phyloP scores from a whole-genome alignment of 257 asterid species.

The Verbascum thapsus region DNA sequence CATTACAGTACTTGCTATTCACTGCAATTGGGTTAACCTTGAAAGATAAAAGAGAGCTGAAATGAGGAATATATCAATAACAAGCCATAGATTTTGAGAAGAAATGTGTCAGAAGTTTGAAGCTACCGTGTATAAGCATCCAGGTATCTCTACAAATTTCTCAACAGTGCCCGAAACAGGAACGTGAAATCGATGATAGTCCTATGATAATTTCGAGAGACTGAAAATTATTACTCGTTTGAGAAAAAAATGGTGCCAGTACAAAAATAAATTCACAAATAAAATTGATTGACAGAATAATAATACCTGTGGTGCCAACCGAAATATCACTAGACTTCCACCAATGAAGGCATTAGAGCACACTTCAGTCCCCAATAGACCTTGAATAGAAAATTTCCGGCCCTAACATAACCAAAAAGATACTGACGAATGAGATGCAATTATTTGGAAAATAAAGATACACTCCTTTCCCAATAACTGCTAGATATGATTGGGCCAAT shows the following conservation, averaged over 20 bases:
- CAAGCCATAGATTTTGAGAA: constrained; percentile 27
- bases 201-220: constrained; percentile 52
- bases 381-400: constrained; percentile 81
- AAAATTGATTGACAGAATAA: constrained; percentile 9
- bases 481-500: background rate
- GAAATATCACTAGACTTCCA: constrained; percentile 90
- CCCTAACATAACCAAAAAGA: constrained; percentile 54
- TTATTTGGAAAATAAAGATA: constrained; percentile 7
- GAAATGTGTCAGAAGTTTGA: constrained; percentile 19
- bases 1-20: constrained; percentile 98
- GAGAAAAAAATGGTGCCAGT: constrained; percentile 23
- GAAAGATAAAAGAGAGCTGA: constrained; percentile 34
- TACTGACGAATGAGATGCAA: constrained; percentile 20
- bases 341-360: constrained; percentile 58
- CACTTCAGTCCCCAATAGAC: constrained; percentile 84
- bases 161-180: constrained; percentile 95
- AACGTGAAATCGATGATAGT: constrained; percentile 90
- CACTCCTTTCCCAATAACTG: constrained; percentile 10
- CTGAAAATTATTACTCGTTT: constrained; percentile 3
- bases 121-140: constrained; percentile 90
- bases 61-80: constrained; percentile 29
- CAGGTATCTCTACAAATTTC: constrained; percentile 82
- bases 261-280: constrained; percentile 22
- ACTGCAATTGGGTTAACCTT: constrained; percentile 99
- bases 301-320: constrained; percentile 99